Conservation (phyloP, 768 basidiomycete genomes). For the Galerina marginata region DNA sequence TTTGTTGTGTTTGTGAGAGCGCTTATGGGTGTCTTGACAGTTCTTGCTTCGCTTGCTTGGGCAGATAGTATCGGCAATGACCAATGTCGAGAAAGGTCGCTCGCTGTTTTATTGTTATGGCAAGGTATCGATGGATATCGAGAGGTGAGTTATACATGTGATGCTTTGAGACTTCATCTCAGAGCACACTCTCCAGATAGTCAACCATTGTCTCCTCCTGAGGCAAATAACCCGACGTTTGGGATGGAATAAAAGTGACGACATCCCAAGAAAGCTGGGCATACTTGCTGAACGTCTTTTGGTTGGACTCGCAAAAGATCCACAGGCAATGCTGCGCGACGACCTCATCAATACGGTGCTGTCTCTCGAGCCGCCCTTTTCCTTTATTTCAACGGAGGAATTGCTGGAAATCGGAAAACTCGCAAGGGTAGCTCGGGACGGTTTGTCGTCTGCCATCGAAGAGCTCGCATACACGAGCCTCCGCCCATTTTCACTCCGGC, state of each 20-base stretch:
- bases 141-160: slow-evolving; percentile 51
- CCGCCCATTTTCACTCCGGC: slow-evolving; percentile 55
- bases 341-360: slow-evolving; percentile 66
- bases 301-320: slow-evolving; percentile 62
- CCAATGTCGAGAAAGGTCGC: slow-evolving; percentile 63
- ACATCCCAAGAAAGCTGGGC: slow-evolving; percentile 64
- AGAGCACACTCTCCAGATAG: slow-evolving; percentile 50
- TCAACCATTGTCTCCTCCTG: slow-evolving; percentile 73
- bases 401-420: slow-evolving; percentile 61
- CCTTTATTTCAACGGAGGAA: slow-evolving; percentile 66
- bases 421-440: slow-evolving; percentile 72
- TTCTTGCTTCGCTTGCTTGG: slow-evolving; percentile 79
- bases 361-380: slow-evolving; percentile 62
- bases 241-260: slow-evolving; percentile 71
- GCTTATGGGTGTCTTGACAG: slow-evolving; percentile 67
- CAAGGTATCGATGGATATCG: slow-evolving; percentile 73
- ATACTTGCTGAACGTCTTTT: slow-evolving; percentile 75
- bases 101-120: slow-evolving; percentile 70
- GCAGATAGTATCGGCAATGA: slow-evolving; percentile 76
- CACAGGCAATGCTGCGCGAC: slow-evolving; percentile 60
- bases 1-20: slow-evolving; percentile 71
- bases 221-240: slow-evolving; percentile 76
- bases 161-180: slow-evolving; percentile 6
- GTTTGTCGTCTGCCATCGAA: slow-evolving; percentile 64
- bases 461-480: slow-evolving; percentile 57